Percentiles rank a stretch among this genome's conserved stretches.
These are phyloP conservation scores for Amanita polypyramis DNA, from an alignment of 768 basidiomycete species.

Conservation along the genomic window DNA sequence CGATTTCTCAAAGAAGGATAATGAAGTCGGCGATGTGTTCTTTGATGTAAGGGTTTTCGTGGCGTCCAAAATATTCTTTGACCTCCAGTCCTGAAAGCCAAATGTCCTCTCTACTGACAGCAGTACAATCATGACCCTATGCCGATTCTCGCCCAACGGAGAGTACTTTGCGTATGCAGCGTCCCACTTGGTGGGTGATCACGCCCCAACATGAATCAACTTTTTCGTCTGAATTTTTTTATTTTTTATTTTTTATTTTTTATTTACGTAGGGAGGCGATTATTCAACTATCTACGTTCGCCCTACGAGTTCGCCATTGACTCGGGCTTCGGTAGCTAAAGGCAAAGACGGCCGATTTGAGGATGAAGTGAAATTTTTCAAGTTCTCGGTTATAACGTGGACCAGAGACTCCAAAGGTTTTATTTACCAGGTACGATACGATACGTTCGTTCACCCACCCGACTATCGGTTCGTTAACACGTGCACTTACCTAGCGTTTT, in stretches of 20 bases:
- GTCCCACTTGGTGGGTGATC: conserved; percentile 48
- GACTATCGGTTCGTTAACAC: too few species aligned
- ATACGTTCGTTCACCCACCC: too few species aligned
- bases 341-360: conserved; percentile 42
- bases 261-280: conserved; percentile 51
- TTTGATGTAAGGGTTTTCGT: conserved; percentile 47
- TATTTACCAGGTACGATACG: conserved; percentile 55
- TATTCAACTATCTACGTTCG: conserved; percentile 62
- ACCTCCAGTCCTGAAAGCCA: conserved; percentile 33
- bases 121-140: conserved; percentile 48
- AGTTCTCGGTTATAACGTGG: conserved; percentile 68
- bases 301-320: conserved; percentile 47
- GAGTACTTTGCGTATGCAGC: conserved; percentile 72
- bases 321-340: conserved; percentile 24
- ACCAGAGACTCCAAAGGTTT: conserved; percentile 73
- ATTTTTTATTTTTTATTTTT: conserved; percentile 2
- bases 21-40: conserved; percentile 60
- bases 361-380: conserved; percentile 67
- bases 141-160: conserved; percentile 55
- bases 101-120: conserved; percentile 68
- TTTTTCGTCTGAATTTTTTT: too few species aligned
- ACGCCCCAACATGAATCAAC: too few species aligned
- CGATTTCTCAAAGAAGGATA: conserved; percentile 33
- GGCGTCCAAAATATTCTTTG: conserved; percentile 7
- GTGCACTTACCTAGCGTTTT: too few species aligned